Evolutionary conservation across 257 asterid species (phyloP), one percentile per base, ranked within the genome.

Genomic region (Plantago major): DNA sequence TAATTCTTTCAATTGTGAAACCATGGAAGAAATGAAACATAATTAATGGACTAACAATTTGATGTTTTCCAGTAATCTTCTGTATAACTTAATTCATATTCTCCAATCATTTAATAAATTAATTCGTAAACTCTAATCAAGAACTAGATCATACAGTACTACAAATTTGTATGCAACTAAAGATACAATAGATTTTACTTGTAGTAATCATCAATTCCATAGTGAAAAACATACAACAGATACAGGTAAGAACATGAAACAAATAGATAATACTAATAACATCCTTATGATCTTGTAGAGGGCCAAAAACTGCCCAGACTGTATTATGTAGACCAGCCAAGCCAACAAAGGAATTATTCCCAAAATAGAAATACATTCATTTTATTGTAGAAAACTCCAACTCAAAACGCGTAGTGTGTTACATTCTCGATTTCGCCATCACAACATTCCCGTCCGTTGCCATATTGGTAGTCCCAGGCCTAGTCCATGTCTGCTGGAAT

Each of bases 401-500:
- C 48, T 16, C 52, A 43, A 33, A 3, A 6, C 16, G 9, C 9
- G 9, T 11, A 12, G 52, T 15, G 3, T 15, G 70, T 71, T 76
- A 91, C 96, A 91, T 79, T 14, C 96, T 84, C 19, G 96, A 63
- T 71, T 91, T 88, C 7, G 98, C 98, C 67, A 86, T 79, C 68
- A 88, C 85, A 62, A 79, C 77, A 44, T 74, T 79, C 30, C 94
- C 83, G 37, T 79, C 87, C 9, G 90, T 81, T 38, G 85, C 73
- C 50, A 84, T 66, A 14, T 74, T 65, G 4, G 76, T 59, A 10
- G 88, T 65, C 48, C 97, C 98, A 0, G 72, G 55, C 81, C 98
- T 81, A 9, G 95, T 88, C 98, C 98, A 91, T 1, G 95, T 78
- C 62, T 45, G 73, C 73, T 89, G 84, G 68, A 91, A 91, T 75